Evolutionary conservation across 2,329 filamentous ascomycete genomes (phyloP).

Genomic region (Aspergillus alliaceus): DNA sequence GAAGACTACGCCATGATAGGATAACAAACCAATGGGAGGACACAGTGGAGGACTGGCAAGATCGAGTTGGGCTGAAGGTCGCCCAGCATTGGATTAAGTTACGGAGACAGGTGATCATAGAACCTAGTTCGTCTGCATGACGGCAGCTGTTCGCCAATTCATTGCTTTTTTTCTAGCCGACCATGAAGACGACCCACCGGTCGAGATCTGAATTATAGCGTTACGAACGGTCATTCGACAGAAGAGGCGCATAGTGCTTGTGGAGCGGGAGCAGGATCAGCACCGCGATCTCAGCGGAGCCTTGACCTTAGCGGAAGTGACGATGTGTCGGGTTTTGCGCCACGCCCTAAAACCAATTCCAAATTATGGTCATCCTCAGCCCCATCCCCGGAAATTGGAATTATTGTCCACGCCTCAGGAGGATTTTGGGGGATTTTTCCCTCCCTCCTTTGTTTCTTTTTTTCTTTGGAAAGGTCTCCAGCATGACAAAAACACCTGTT

Average conservation of each 20-base stretch:
- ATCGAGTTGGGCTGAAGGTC: constrained; percentile 11
- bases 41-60: neutral
- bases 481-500: constrained; percentile 17
- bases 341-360: constrained; percentile 23
- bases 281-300: constrained; percentile 19
- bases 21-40: constrained; percentile 1
- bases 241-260: constrained; percentile 15
- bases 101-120: constrained; percentile 18
- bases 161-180: constrained; percentile 10
- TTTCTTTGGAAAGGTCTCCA: constrained; percentile 4
- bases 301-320: constrained; percentile 5
- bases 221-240: constrained; percentile 13
- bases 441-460: neutral
- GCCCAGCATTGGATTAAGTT: constrained; percentile 19
- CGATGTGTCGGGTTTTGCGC: constrained; percentile 19
- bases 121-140: constrained; percentile 17
- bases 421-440: neutral
- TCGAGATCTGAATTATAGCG: constrained; percentile 13
- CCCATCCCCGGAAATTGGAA: constrained; percentile 13
- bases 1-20: constrained; percentile 7
- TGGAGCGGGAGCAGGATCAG: constrained; percentile 17
- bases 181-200: constrained; percentile 17
- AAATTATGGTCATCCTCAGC: constrained; percentile 18
- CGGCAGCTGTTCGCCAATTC: constrained; percentile 16
- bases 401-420: constrained; percentile 1